Evolutionary conservation across 1,284 basidiomycete genomes (phyloP), one percentile per base, ranked within the genome.

Genomic region (Entoloma clypeatum): DNA sequence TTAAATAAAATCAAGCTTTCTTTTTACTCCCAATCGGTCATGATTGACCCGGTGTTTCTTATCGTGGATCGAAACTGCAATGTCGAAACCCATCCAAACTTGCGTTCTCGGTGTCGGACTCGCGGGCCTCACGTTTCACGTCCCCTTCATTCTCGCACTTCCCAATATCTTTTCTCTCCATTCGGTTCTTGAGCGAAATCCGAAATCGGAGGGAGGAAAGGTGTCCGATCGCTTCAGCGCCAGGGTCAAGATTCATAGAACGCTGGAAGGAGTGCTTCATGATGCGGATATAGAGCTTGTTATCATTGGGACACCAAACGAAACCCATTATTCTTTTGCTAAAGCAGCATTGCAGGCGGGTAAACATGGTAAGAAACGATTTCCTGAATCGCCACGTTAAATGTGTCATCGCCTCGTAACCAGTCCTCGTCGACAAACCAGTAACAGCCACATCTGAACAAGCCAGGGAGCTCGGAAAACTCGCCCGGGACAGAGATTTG

Each of bases 401-500:
- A 10, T 3, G 17, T 8, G 7, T 33, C 31, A 29, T 35, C 16
- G 4, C 7, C 8, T 7, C 5, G 25, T 10, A 4, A 24, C 9
- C 45, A 85, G 80, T 80, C 16, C 78, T 93, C 34, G 78, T 91
- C 30, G 91, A 93, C 61, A 93, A 93, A 60, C 91, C 91, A 2
- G 72, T 92, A 14, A 82, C 84, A 2, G 72, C 85, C 1, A 84
- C 80, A 0, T 68, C 68, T 4, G 63, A 64, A 13, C 74, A 92
- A 59, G 87, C 86, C 1, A 66, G 65, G 47, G 80, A 87, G 49
- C 75, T 93, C 22, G 76, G 75, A 24, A 62, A 62, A 8, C 63
- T 92, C 33, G 88, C 90, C 2, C 73, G 71, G 53, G 62, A 69
- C 9, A 86, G 86, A 54, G 69, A 72, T 21, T 67, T 86, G 30